These are phyloP conservation scores for Raffaelea albimanens DNA, from an alignment of 2,329 filamentous ascomycete genomes.

Conservation along the genomic window DNA sequence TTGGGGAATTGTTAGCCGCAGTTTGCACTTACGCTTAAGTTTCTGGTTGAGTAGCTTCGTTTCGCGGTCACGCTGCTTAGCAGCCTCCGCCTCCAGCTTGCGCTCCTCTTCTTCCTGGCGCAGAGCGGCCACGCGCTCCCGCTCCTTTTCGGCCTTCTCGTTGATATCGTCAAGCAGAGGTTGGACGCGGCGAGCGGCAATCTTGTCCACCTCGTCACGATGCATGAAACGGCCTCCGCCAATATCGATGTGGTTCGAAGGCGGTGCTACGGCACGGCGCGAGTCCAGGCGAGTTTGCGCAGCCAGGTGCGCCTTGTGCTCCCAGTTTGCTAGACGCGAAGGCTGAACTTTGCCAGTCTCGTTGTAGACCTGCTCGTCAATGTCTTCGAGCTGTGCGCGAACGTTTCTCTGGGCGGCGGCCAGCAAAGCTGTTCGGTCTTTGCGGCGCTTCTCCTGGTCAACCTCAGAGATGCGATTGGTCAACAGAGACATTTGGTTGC, in stretches of 20 bases:
- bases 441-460: conserved; percentile 63
- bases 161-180: conserved; percentile 80
- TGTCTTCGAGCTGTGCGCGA: conserved; percentile 63
- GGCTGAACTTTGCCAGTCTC: conserved; percentile 67
- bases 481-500: conserved; percentile 19
- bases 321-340: conserved; percentile 66
- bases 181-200: conserved; percentile 68
- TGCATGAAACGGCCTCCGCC: conserved; percentile 76
- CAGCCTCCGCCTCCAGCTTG: conserved; percentile 27
- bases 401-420: conserved; percentile 80
- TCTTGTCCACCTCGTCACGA: conserved; percentile 65
- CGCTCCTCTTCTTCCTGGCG: conserved; percentile 49
- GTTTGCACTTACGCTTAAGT: conserved; percentile 44
- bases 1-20: background rate
- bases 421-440: conserved; percentile 66
- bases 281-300: conserved; percentile 56
- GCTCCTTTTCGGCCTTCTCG: conserved; percentile 63
- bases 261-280: conserved; percentile 44
- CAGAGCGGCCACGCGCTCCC: conserved; percentile 54
- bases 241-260: conserved; percentile 49
- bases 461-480: conserved; percentile 25
- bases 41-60: conserved; percentile 43
- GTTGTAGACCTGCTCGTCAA: conserved; percentile 72
- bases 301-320: conserved; percentile 61
- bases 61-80: conserved; percentile 42